Base-by-base conservation (phyloP, 106 monocot genomes). In the Xerophyta viscosa region DNA sequence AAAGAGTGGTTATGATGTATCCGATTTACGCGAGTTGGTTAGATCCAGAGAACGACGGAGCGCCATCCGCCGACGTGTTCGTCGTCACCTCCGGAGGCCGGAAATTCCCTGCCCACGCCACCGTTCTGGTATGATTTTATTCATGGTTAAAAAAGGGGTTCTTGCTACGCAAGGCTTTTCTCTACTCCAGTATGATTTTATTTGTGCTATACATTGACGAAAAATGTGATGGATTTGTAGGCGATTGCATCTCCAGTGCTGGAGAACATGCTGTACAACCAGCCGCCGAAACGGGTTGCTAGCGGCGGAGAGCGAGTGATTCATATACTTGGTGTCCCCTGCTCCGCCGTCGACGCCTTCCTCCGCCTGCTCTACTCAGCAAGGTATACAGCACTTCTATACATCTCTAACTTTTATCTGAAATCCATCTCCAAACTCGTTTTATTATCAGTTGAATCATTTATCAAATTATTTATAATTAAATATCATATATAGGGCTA, bases 261-360 rank as follows among this genome's bases (percentile, higher is more conserved):
- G 31, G 54, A 54, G 54, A 19, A 29, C 15, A 54, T 54, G 31
- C 33, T 54, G 33, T 39, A 39, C 39, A 31, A 54, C 17, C 54
- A 3, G 18, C 7, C 30, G 21, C 31, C 29, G 8, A 36, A 20
- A 5, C 25, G 50, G 5, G 12, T 9, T 6, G 9, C 13, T 36
- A 4, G 12, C 29, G 33, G 21, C 4, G 27, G 3, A 31, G 20
- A 13, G 10, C n/a, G 31, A 9, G 3, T 36, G 21, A 36, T 54
- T 20, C 18, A 6, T 11, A 36, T 54, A 8, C 54, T 54, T 5
- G 54, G 54, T 6, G 54, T 54, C 22, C 54, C 54, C 6, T 36
- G 36, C 33, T 30, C 31, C 0, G 54, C 54, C 3, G 54, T 37
- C 0, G 20, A 20, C 19, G 30, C 54, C 17, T 54, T 54, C 36